phyloP scores from a whole-genome alignment of 352 stramenopile genomes.

The Phytophthora meadii region DNA sequence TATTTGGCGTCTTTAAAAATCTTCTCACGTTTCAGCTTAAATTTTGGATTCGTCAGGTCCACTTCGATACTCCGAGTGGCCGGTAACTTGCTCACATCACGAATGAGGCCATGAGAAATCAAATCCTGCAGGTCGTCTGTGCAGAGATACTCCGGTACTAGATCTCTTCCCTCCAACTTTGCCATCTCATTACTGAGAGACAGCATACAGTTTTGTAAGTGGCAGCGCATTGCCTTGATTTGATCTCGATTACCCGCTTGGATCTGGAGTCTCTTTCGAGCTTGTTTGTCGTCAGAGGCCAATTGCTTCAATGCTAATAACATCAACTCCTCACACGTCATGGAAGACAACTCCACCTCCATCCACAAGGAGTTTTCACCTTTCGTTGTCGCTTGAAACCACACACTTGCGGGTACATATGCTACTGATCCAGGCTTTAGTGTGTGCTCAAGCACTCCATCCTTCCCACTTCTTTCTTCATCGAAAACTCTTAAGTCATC shows the following conservation, averaged over 20 bases:
- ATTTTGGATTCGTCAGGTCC: conserved; percentile 37
- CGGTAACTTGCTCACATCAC: not conserved
- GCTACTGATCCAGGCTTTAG: conserved; percentile 49
- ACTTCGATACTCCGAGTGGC: conserved; percentile 24
- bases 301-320: conserved; percentile 43
- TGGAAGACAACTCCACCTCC: conserved; percentile 45
- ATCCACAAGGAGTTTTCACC: conserved; percentile 44
- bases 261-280: conserved; percentile 27
- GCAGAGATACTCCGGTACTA: conserved; percentile 46
- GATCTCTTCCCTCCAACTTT: conserved; percentile 29
- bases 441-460: conserved; percentile 13
- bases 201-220: conserved; percentile 30
- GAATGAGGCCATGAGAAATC: conserved; percentile 5
- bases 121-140: conserved; percentile 32
- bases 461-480: conserved; percentile 6
- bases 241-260: conserved; percentile 13
- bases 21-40: conserved; percentile 43
- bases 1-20: conserved; percentile 48
- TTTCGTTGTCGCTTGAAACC: conserved; percentile 43
- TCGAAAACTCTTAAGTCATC: conserved; percentile 36
- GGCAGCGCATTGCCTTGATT: conserved; percentile 9
- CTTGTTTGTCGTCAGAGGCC: conserved; percentile 31
- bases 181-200: conserved; percentile 20
- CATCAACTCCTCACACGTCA: conserved; percentile 34
- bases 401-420: conserved; percentile 62